These are phyloP conservation scores for Trichoderma afroharzianum DNA, from an alignment of 2,329 filamentous ascomycete species.

Conservation along the genomic window DNA sequence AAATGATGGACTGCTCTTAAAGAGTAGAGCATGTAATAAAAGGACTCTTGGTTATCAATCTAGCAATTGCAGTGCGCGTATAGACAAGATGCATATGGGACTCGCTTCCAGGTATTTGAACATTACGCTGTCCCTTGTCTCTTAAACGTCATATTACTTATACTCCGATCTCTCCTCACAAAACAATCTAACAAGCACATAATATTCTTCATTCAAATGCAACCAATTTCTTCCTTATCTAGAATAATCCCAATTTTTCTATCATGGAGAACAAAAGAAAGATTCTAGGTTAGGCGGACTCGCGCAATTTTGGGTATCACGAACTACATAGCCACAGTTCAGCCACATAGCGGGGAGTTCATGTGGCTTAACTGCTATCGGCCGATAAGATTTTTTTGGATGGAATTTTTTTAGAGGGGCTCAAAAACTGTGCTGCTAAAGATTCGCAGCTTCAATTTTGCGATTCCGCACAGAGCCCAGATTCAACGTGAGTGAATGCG, in stretches of 20 bases:
- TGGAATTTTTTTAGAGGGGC: slow-evolving; percentile 3
- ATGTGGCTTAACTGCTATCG: not conserved
- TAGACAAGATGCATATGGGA: not conserved
- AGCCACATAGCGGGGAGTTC: not conserved
- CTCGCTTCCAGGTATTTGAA: too few species aligned
- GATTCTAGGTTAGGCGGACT: not conserved
- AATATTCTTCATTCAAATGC: not conserved
- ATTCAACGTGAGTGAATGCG: not conserved
- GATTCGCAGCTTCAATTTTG: not conserved
- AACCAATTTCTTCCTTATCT: not conserved
- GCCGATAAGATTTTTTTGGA: not conserved
- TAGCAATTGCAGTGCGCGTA: not conserved
- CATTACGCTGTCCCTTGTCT: too few species aligned
- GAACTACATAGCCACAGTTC: not conserved
- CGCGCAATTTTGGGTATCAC: rapidly evolving
- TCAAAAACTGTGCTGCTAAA: not conserved
- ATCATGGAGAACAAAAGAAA: not conserved
- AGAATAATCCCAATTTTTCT: not conserved
- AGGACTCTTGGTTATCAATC: not conserved
- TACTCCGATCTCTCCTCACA: not conserved
- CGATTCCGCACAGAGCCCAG: not conserved
- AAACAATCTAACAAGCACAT: too few species aligned
- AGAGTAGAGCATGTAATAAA: not conserved
- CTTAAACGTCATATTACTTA: too few species aligned
- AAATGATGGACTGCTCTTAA: not conserved